Conservation (phyloP, 768 basidiomycete genomes). For the Trametes punicea region DNA sequence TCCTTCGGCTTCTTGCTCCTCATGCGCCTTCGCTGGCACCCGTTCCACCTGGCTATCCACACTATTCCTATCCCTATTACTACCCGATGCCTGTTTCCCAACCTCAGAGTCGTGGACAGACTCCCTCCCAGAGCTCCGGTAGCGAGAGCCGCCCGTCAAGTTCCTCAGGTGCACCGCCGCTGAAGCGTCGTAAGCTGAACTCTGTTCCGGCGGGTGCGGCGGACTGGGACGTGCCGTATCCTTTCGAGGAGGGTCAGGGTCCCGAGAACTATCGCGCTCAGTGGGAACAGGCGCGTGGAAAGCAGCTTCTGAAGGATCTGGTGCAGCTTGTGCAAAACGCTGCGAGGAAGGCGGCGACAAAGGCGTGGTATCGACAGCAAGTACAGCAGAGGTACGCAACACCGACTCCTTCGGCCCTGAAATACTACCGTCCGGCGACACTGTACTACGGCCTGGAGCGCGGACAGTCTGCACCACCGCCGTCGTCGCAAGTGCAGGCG, state of each 20-base stretch:
- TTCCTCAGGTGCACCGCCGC: slow-evolving; percentile 26
- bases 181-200: slow-evolving; percentile 61
- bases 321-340: slow-evolving; percentile 58
- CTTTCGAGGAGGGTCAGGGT: slow-evolving; percentile 69
- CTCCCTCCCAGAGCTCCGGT: slow-evolving; percentile 1
- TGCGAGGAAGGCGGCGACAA: slow-evolving; percentile 56
- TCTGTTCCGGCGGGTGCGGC: slow-evolving; percentile 74
- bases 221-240: slow-evolving; percentile 84
- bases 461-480: neutral
- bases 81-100: neutral
- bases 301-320: slow-evolving; percentile 59
- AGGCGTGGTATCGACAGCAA: slow-evolving; percentile 35
- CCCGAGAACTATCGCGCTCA: slow-evolving; percentile 58
- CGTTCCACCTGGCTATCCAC: slow-evolving; percentile 5
- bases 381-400: slow-evolving; percentile 6
- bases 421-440: slow-evolving; percentile 35
- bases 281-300: slow-evolving; percentile 65
- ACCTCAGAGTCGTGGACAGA: neutral
- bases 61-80: slow-evolving; percentile 1
- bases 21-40: slow-evolving; percentile 23
- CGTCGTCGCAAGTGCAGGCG: neutral
- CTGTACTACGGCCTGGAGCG: slow-evolving; percentile 31
- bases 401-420: slow-evolving; percentile 24
- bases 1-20: slow-evolving; percentile 55
- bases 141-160: neutral